Base-by-base conservation (phyloP, 2,329 filamentous ascomycete genomes). In the Neurospora sp. region DNA sequence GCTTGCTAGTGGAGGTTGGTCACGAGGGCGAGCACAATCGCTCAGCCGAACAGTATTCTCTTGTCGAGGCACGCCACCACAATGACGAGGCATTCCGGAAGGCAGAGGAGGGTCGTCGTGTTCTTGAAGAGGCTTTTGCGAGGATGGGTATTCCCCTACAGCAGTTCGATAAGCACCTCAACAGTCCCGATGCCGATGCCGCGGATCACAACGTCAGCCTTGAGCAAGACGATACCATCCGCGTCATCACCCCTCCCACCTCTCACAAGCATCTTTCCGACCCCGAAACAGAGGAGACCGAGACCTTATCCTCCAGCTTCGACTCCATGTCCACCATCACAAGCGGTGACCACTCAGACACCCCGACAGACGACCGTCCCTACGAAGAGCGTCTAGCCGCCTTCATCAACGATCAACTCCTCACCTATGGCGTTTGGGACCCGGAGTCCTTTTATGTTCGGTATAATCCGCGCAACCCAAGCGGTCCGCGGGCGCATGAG, bases 21-120 rank as follows among this genome's bases (percentile, higher is more conserved):
- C 52, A 33, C 1, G 52, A 62, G 15, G 52, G 52, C 3, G 52
- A 62, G 28, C 2, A 62, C 0, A 0, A 1, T 1, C 52, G 52
- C 12, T 2, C 12, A 1, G 0, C 15, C 0, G 2, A 17, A 1
- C 6, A 62, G 1, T n/a, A 62, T 1, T 17, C 52, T 1, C 12
- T 62, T 0, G 52, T 33, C 1, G 52, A 62, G 52, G 15, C 52
- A 2, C 12, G 15, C 15, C 52, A 62, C 1, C 28, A 36, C 0
- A 33, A 33, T 0, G 8, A 62, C 1, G 52, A 62, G 52, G 28
- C 52, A 3, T 36, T 62, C 6, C 52, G 15, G 6, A 62, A 1
- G 1, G 52, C 8, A 1, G 52, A 62, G 8, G 12, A 62, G 1
- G 28, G 23, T 3, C 23, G 52, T 0, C 2, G 12, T 17, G 52